phyloP scores from a whole-genome alignment of 768 basidiomycete species.

The Naganishia antarctica region DNA sequence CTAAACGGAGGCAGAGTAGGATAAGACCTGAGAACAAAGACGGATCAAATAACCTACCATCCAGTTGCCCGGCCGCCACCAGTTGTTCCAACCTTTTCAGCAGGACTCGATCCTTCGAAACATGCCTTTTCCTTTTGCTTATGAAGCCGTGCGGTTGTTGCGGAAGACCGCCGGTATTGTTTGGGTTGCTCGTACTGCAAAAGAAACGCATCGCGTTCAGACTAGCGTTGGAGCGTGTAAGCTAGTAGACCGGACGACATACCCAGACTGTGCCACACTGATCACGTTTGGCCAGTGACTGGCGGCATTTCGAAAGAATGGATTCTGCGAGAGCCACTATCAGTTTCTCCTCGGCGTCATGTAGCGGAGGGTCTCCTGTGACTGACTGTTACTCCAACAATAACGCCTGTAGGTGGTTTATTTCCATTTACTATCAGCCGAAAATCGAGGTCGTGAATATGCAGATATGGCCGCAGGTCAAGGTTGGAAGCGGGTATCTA shows the following conservation, averaged over 20 bases:
- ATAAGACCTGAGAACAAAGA: no score
- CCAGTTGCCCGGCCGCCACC: slow-evolving; percentile 42
- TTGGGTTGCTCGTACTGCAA: neutral
- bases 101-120: slow-evolving; percentile 73
- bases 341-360: slow-evolving; percentile 16
- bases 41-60: slow-evolving; percentile 42
- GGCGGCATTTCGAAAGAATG: slow-evolving; percentile 50
- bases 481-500: slow-evolving; percentile 59
- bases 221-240: no score
- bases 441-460: slow-evolving; percentile 89
- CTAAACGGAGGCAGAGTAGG: no score
- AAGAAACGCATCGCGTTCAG: neutral
- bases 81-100: slow-evolving; percentile 64
- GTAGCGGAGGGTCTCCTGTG: neutral
- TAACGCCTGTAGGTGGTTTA: slow-evolving; percentile 46
- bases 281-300: slow-evolving; percentile 50
- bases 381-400: slow-evolving; percentile 47
- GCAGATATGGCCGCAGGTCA: slow-evolving; percentile 90
- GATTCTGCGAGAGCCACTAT: slow-evolving; percentile 37
- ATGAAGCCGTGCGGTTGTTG: slow-evolving; percentile 44
- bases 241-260: neutral
- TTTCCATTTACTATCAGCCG: slow-evolving; percentile 69
- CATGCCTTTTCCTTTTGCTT: slow-evolving; percentile 64
- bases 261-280: slow-evolving; percentile 31
- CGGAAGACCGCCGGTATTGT: neutral